Evolutionary conservation across 306 rosid genomes (phyloP), one percentile per base, ranked within the genome.

Genomic region (Trifolium pratense): DNA sequence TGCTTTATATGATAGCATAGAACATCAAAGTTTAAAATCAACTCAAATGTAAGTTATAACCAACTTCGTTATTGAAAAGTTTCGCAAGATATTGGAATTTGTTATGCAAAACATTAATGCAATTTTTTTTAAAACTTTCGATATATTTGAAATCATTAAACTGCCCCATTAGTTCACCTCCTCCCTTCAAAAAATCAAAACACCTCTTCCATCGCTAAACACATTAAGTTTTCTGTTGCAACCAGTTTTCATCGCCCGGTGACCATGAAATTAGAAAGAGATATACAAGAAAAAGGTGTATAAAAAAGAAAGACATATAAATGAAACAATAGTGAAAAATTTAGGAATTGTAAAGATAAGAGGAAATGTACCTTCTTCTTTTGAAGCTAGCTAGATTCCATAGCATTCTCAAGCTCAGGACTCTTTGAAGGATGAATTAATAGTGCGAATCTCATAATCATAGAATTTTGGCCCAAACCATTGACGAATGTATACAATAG

Each of bases 391-490:
- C 31, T 18, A 57, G 37, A 57, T 15, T 11, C 32, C 32, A 21
- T 13, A 57, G 11, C 64, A 21, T 56, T 56, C 16, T 23, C 60
- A 20, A 23, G 20, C 14, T 62, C 23, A 62, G 1, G 48, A 4
- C 25, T 62, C 25, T 48, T 16, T 16, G 23, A 46, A 62, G 46
- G 68, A 62, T 4, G 68, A 36, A 14, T 32, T 39, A 16, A 62
- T 32, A 62, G 68, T 34, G 68, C 9, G 68, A 34, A 34, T 62
- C 26, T 34, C 26, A 62, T n/a, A 34, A 62, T 62, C 68, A 62
- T 49, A n/a, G 20, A 1, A 34, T 6, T 36, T 34, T 34, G 68
- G 68, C 15, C 68, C 68, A 62, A 16, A 1, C 68, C 68, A 34
- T 0, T 16, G 68, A 34, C 46, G 26, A 34, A 34, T 9, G 14